Base-by-base conservation (phyloP, 345 rosid species). In the Streptanthus diversifolius region DNA sequence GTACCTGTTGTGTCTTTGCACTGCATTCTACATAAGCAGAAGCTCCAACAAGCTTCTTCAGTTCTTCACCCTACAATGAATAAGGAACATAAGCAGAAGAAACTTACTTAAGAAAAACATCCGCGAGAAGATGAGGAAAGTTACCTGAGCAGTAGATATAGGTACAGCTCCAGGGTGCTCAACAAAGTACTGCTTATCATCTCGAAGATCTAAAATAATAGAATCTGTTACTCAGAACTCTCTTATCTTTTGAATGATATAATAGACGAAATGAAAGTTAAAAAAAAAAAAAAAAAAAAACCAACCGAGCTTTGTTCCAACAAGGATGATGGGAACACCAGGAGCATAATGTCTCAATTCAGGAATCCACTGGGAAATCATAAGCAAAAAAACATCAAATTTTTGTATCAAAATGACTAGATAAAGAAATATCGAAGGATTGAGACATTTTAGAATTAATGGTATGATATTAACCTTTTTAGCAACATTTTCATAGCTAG, bases 271-370 rank as follows among this genome's bases (percentile, higher is more conserved):
- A 11, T 9, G 24, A 66, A 49, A 36, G 21, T 24, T 6, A 24
- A 1, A 24, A 24, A 25, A 25, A 1, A 24, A 24, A 24, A 24
- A 1, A 24, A n/a, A 22, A 25, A 36, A 51, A 75, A 66, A 49
- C 83, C 75, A 70, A 88, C 97, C 97, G 41, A 88, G 88, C 81
- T 90, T 88, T 21, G 97, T 88, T 73, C 97, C 97, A 58, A 90
- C 92, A 25, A 90, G 97, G 70, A 88, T 83, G 57, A 88, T 76
- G 24, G 92, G 97, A 80, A 90, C 95, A 60, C 93, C 90, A 5
- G 97, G 95, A 8, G 96, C 91, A 82, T 89, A 91, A 71, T 89
- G 95, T 85, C 89, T 84, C 80, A 91, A 81, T 68, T 91, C 97
- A 68, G 97, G 97, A 85, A 91, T 84, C 97, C 97, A 91, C 97